Evolutionary conservation across 2,329 filamentous ascomycete species (phyloP), one percentile per base, ranked within the genome.

Genomic region (Didymella keratinophila): DNA sequence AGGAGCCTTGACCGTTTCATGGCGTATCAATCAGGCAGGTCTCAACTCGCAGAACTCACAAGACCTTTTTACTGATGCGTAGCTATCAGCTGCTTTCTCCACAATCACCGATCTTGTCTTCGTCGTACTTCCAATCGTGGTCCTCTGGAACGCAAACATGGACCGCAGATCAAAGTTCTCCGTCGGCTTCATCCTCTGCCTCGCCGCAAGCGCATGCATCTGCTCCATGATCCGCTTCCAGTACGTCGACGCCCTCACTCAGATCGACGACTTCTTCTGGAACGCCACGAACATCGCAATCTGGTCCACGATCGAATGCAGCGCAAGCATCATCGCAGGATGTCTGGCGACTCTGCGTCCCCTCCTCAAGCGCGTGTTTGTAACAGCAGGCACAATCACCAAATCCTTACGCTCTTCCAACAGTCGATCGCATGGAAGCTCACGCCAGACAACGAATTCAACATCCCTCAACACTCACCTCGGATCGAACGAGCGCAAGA

Each of bases 141-240:
- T 89, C 2, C 77, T 89, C 2, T 83, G 79, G 76, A 80, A 82
- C 30, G 71, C 87, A 39, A 82, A 85, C 58, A 87, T 89, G 81
- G 79, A 81, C 44, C 65, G 65, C 12, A 78, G 77, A 48, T 80
- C 80, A 2, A 88, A 87, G 66, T 39, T 81, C 10, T 83, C 83
- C 0, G 74, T 87, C 23, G 81, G 82, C 12, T 76, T 80, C 18
- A 79, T 89, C 37, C 74, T 89, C 55, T 79, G 79, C 8, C 78
- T 88, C 70, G 75, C 69, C 36, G 66, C 74, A 25, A 75, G 73
- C 36, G 88, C 85, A 23, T 85, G 85, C 61, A 76, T 84, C 59
- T 83, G 81, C 52, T 83, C 82, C 2, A 78, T 80, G 16, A 78
- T 84, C n/a, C 79, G 83, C n/a, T 78, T 84, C 51, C 79, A 78